phyloP scores from a whole-genome alignment of 805 yeast genomes.

The Saccharomycopsis guyanensis region DNA sequence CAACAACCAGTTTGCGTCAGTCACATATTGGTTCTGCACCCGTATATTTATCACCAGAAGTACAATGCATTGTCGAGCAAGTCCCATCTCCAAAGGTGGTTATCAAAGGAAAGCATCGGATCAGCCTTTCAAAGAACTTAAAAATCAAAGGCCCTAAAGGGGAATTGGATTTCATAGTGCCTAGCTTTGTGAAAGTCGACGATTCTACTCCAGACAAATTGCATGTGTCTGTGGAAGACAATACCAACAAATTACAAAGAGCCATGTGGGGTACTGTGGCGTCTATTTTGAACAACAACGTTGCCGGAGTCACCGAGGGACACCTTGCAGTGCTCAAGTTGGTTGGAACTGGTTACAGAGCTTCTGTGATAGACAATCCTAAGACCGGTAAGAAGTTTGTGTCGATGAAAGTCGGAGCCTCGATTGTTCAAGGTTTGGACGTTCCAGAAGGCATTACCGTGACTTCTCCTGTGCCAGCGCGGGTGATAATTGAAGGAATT shows the following conservation, averaged over 20 bases:
- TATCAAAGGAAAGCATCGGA: slow-evolving; percentile 56
- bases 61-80: slow-evolving; percentile 39
- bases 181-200: slow-evolving; percentile 54
- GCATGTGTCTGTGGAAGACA: slow-evolving; percentile 49
- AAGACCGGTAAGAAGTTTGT: slow-evolving; percentile 41
- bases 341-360: slow-evolving; percentile 97
- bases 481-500: slow-evolving; percentile 77
- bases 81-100: slow-evolving; percentile 50
- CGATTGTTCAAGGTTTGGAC: slow-evolving; percentile 65
- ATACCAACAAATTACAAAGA: slow-evolving; percentile 57
- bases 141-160: slow-evolving; percentile 70
- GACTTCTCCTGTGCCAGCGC: slow-evolving; percentile 74
- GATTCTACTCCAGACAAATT: slow-evolving; percentile 31
- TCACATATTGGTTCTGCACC: slow-evolving; percentile 83
- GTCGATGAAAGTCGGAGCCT: slow-evolving; percentile 80
- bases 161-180: slow-evolving; percentile 50
- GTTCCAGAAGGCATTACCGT: slow-evolving; percentile 76
- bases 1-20: slow-evolving; percentile 26
- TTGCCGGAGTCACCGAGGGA: slow-evolving; percentile 88
- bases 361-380: slow-evolving; percentile 53
- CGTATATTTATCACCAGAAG: slow-evolving; percentile 57
- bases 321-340: slow-evolving; percentile 80
- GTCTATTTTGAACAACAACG: slow-evolving; percentile 65
- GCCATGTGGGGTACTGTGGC: slow-evolving; percentile 95
- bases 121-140: slow-evolving; percentile 50